Base-by-base conservation (phyloP, 2,329 filamentous ascomycete species). In the Hypoxylon sp. region DNA sequence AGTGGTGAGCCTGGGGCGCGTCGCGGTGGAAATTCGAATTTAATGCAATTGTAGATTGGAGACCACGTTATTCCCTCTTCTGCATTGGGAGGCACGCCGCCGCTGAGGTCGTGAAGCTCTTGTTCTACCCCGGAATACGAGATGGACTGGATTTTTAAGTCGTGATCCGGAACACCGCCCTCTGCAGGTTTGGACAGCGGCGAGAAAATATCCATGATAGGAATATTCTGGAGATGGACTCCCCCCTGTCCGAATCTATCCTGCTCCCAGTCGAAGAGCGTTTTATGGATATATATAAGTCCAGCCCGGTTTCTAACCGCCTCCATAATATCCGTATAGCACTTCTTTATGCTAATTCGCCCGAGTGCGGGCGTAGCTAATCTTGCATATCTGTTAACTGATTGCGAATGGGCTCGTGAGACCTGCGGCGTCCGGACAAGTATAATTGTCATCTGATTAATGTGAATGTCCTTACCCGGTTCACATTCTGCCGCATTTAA, bases 181-280 rank as follows among this genome's bases (percentile, higher is more conserved):
- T 40, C 7, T 22, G 22, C n/a, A 13, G 7, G 8, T 27, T 6
- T 50, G 30, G 14, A 30, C 14, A 53, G 49, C 7, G 50, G 42
- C 8, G 7, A 25, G 40, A 72, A 51, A 8, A 49, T 31, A 35
- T 50, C 57, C 3, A 35, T 44, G 17, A 67, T 42, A 40, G 63
- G 58, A 42, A 75, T 71, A 22, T 70, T 65, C 54, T 70, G 58
- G 13, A 70, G 22, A 61, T 70, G 65, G 13, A 68, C 11, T 6
- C 65, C 68, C 1, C 68, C 61, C 1, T 20, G 1, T 6, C 58
- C 51, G 11, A 66, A 64, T 8, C 59, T 60, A 46, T 62, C 25
- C 25, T 30, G 55, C 42, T 69, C 65, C 56, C 37, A 61, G 31
- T 17, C 6, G 25, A 48, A 20, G 6, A 66, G 69, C 3, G 3